phyloP scores from a whole-genome alignment of 345 rosid species.

The Lepidium didymum region DNA sequence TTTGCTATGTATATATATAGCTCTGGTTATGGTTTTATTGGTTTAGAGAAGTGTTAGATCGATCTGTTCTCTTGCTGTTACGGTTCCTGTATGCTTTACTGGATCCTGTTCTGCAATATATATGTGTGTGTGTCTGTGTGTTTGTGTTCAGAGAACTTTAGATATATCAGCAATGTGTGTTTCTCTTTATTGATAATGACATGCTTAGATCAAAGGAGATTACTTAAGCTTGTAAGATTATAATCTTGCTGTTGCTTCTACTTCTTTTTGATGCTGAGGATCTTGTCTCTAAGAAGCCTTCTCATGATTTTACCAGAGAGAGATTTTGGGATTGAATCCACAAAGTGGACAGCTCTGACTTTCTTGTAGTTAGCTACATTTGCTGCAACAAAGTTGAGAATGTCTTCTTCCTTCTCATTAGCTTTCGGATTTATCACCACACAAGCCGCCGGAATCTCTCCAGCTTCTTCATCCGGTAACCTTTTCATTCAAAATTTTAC shows the following conservation, averaged over 20 bases:
- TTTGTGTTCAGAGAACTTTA: too few relatives aligned
- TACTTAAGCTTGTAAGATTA: not conserved
- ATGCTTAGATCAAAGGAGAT: not conserved
- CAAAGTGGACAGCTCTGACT: conserved; percentile 64
- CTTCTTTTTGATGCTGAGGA: conserved; percentile 29
- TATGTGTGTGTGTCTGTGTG: too few relatives aligned
- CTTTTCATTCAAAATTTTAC: conserved; percentile 22
- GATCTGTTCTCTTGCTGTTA: not conserved
- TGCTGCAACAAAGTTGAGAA: conserved; percentile 56
- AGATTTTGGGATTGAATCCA: conserved; percentile 76
- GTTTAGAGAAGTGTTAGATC: not conserved
- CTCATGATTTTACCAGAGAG: conserved; percentile 90
- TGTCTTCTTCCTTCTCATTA: conserved; percentile 60
- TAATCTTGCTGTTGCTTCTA: not conserved
- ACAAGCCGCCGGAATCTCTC: conserved; percentile 89
- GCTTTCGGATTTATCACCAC: conserved; percentile 61
- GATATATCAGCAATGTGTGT: too few relatives aligned
- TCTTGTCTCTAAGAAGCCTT: conserved; percentile 61
- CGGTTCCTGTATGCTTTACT: not conserved
- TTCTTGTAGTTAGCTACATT: conserved; percentile 88
- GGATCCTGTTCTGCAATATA: not conserved
- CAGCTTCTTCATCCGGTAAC: conserved; percentile 88
- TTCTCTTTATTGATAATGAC: not conserved
- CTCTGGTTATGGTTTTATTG: not conserved
- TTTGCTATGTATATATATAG: not conserved